A percentile compares a stretch with the other conserved stretches of the same genome.
Conservation (phyloP, 805 yeast species). For the Cyberlindnera sargentensis region DNA sequence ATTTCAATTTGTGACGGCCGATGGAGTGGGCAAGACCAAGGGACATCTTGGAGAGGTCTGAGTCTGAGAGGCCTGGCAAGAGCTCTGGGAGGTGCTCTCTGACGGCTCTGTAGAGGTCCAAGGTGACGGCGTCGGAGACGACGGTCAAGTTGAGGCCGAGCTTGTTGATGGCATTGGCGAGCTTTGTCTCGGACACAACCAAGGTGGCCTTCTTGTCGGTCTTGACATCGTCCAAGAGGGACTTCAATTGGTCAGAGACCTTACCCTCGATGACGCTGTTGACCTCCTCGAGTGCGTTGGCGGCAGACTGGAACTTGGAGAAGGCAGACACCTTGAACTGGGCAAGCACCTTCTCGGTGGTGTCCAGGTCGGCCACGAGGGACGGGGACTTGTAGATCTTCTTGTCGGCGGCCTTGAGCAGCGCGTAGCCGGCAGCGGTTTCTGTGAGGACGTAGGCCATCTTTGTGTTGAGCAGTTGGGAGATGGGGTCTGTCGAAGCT, state of each 20-base stretch:
- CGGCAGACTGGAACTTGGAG: slow-evolving; percentile 90
- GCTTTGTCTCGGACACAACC: slow-evolving; percentile 90
- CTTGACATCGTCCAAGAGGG: slow-evolving; percentile 67
- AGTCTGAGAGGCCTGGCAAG: slow-evolving; percentile 85
- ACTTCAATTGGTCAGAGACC: slow-evolving; percentile 78
- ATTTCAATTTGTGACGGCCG: slow-evolving; percentile 97
- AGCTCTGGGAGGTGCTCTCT: slow-evolving; percentile 91
- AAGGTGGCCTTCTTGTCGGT: slow-evolving; percentile 79
- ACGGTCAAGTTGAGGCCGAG: slow-evolving; percentile 82
- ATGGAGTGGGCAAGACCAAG: slow-evolving; percentile 97
- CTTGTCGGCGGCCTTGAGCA: slow-evolving; percentile 95
- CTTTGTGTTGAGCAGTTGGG: neutral
- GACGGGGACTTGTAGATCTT: slow-evolving; percentile 83
- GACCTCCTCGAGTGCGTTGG: slow-evolving; percentile 94
- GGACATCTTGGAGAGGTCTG: slow-evolving; percentile 87
- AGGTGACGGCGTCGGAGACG: slow-evolving; percentile 90
- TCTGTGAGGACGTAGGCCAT: slow-evolving; percentile 93
- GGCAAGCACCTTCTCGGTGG: slow-evolving; percentile 77
- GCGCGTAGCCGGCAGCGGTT: slow-evolving; percentile 98
- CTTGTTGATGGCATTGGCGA: slow-evolving; percentile 95
- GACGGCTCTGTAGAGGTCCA: slow-evolving; percentile 92
- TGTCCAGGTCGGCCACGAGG: slow-evolving; percentile 67
- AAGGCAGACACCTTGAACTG: slow-evolving; percentile 94
- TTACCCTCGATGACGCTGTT: slow-evolving; percentile 89
- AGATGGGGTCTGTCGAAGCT: too few species aligned